phyloP scores from a whole-genome alignment of 192 early-diverging fungal genomes.

The Gaertneriomyces semiglobifer region DNA sequence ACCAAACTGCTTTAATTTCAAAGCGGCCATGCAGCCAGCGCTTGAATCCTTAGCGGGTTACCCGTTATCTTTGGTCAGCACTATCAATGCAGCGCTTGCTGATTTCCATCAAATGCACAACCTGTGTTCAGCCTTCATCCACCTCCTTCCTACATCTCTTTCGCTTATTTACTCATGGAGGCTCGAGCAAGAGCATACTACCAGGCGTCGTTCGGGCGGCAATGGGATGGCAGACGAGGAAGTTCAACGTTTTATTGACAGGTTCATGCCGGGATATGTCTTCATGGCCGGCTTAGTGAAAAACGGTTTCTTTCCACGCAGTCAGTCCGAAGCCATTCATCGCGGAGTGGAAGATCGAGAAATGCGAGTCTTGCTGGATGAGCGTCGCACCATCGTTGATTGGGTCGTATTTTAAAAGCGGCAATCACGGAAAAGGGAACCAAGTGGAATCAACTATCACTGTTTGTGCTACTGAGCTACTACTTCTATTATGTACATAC shows the following conservation, averaged over 20 bases:
- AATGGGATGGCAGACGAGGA: slow-evolving; percentile 70
- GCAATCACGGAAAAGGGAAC: no score
- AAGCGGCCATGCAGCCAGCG: slow-evolving; percentile 6
- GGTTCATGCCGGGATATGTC: slow-evolving; percentile 83
- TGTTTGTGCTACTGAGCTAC: no score
- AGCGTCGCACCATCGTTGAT: slow-evolving; percentile 3
- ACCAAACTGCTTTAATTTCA: background rate
- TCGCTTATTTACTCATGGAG: slow-evolving; percentile 80
- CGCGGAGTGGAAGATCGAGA: background rate
- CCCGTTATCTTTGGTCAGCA: background rate
- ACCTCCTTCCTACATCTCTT: slow-evolving; percentile 58
- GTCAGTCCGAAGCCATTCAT: background rate
- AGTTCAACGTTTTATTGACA: slow-evolving; percentile 77
- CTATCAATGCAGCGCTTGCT: background rate
- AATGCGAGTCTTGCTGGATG: background rate
- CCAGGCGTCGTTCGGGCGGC: slow-evolving; percentile 32
- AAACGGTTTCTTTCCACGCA: slow-evolving; percentile 16
- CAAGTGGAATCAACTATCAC: no score
- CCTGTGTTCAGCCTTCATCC: slow-evolving; percentile 65
- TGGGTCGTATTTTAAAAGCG: no score
- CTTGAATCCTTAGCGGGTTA: background rate
- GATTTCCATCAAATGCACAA: background rate
- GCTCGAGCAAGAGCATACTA: slow-evolving; percentile 74
- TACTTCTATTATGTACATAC: no score
- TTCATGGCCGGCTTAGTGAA: no score